phyloP scores from a whole-genome alignment of 2,329 filamentous ascomycete genomes.

The Alternaria sp. region DNA sequence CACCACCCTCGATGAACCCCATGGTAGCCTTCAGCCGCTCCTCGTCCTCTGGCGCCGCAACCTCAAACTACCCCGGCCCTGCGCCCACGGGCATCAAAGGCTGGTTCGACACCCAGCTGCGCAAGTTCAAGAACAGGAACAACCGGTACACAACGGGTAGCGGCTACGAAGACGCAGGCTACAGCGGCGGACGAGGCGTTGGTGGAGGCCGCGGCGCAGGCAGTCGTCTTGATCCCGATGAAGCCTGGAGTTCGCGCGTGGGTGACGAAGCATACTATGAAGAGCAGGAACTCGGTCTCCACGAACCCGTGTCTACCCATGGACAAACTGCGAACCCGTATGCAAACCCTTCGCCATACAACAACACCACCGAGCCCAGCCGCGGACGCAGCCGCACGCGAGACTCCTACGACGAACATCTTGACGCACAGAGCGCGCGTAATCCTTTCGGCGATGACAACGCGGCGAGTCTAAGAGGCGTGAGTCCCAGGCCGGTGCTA shows the following conservation, averaged over 20 bases:
- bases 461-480: slow-evolving; percentile 66
- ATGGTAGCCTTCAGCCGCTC: slow-evolving; percentile 71
- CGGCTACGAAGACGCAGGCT: slow-evolving; percentile 74
- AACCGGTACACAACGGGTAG: slow-evolving; percentile 73
- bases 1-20: slow-evolving; percentile 75
- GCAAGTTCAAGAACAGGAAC: slow-evolving; percentile 71
- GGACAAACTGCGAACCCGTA: slow-evolving; percentile 49
- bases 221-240: slow-evolving; percentile 80
- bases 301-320: slow-evolving; percentile 51
- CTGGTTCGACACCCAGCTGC: slow-evolving; percentile 76
- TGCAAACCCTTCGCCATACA: slow-evolving; percentile 8
- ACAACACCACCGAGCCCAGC: slow-evolving; percentile 35
- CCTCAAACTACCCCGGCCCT: slow-evolving; percentile 60
- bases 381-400: slow-evolving; percentile 60
- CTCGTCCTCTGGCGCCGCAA: slow-evolving; percentile 28
- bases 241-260: slow-evolving; percentile 85
- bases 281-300: slow-evolving; percentile 75
- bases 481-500: slow-evolving; percentile 75
- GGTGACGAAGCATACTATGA: slow-evolving; percentile 81
- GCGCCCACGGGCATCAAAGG: slow-evolving; percentile 71
- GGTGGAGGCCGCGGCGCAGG: slow-evolving; percentile 50
- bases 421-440: slow-evolving; percentile 38
- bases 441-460: slow-evolving; percentile 55
- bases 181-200: slow-evolving; percentile 33
- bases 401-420: slow-evolving; percentile 53